Evolutionary conservation across 208 protist species (phyloP).

Genomic region (Acanthamoeba triangularis): DNA sequence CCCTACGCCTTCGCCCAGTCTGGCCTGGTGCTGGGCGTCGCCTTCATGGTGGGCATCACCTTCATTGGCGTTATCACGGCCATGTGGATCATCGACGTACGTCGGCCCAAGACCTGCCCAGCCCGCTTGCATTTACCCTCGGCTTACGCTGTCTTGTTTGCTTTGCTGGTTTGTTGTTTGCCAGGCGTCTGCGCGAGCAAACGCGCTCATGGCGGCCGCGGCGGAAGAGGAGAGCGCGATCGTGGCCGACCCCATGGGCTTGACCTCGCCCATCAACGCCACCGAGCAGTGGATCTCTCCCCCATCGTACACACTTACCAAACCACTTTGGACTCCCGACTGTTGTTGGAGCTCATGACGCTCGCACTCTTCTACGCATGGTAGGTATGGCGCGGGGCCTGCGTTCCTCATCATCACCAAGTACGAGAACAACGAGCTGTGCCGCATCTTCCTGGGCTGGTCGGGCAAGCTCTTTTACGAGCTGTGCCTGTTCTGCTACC

Average conservation of each 20-base stretch:
- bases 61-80: not conserved
- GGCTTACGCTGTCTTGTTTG: not conserved
- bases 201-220: not conserved
- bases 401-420: constrained; percentile 7
- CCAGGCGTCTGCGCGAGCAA: not conserved
- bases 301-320: no score
- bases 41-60: constrained; percentile 43
- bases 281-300: no score
- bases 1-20: constrained; percentile 15
- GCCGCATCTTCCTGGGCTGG: constrained; percentile 26
- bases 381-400: not conserved
- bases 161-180: not conserved
- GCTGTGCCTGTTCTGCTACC: not conserved
- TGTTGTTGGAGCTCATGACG: not conserved
- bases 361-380: not conserved
- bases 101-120: not conserved
- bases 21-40: not conserved
- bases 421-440: constrained; percentile 39
- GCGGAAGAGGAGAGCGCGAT: not conserved
- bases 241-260: not conserved
- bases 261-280: not conserved
- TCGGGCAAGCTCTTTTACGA: constrained; percentile 26
- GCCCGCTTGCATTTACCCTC: no score
- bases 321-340: not conserved
- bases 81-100: constrained; percentile 17